Percentiles rank a stretch among this genome's conserved stretches.
Conservation (phyloP, 2,329 filamentous ascomycete genomes). For the Ophiostoma tasmaniense region DNA sequence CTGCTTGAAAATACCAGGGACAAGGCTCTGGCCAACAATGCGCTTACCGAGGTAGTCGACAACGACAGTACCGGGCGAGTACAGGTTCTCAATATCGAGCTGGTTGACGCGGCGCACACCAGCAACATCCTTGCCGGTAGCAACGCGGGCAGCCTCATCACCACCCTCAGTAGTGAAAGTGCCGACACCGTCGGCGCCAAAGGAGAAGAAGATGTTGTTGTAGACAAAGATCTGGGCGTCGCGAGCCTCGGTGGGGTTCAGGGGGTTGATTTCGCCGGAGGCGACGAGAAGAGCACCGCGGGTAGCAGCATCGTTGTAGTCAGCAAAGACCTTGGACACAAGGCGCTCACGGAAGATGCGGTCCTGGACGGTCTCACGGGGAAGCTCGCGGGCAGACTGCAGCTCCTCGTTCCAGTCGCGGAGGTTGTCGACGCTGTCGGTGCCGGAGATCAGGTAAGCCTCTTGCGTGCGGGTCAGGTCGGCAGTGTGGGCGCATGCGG, state of each 20-base stretch:
- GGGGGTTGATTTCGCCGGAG: constrained; percentile 79
- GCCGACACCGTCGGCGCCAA: constrained; percentile 92
- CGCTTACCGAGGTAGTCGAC: constrained; percentile 96
- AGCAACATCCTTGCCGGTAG: constrained; percentile 91
- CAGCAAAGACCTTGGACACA: constrained; percentile 90
- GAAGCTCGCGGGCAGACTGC: constrained; percentile 89
- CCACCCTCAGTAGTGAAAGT: constrained; percentile 95
- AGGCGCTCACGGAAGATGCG: constrained; percentile 91
- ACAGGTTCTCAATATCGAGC: constrained; percentile 87
- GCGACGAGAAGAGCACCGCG: constrained; percentile 88
- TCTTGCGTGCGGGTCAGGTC: constrained; percentile 90
- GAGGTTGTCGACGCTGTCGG: constrained; percentile 88
- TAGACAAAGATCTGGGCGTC: constrained; percentile 99
- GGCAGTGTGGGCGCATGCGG: constrained; percentile 61
- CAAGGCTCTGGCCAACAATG: constrained; percentile 94
- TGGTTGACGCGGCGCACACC: constrained; percentile 95
- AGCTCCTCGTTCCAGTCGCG: constrained; percentile 99
- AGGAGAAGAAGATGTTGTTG: constrained; percentile 99
- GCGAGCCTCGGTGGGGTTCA: constrained; percentile 86
- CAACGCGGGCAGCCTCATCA: constrained; percentile 89
- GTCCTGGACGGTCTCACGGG: constrained; percentile 88
- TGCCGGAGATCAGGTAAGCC: constrained; percentile 78
- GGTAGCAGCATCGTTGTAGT: constrained; percentile 93
- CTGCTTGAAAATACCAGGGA: constrained; percentile 98
- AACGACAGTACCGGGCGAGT: constrained; percentile 91